Conservation (phyloP, 1,284 basidiomycete genomes). For the Ceratobasidium sp. region DNA sequence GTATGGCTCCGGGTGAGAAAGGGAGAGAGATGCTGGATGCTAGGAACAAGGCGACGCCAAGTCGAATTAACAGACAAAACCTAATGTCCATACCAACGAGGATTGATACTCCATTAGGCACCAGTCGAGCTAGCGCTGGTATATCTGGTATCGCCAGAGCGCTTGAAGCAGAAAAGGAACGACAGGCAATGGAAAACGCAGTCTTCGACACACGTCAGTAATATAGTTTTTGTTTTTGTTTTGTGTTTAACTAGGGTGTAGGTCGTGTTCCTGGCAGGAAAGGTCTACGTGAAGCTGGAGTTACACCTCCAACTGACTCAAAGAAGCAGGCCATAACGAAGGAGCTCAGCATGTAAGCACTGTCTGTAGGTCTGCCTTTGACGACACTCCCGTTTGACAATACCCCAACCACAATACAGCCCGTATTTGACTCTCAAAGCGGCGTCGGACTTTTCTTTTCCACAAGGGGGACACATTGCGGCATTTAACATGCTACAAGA, state of each 20-base stretch:
- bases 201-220: conserved; percentile 30
- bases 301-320: not conserved
- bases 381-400: too few species aligned
- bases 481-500: conserved; percentile 62
- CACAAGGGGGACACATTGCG: conserved; percentile 57
- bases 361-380: not conserved
- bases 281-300: conserved; percentile 22
- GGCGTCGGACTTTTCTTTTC: conserved; percentile 38
- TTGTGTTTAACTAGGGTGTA: not conserved
- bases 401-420: conserved; percentile 38
- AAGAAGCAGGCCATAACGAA: not conserved
- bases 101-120: conserved; percentile 38
- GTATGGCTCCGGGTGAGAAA: conserved; percentile 62
- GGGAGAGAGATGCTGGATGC: conserved; percentile 46
- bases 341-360: conserved; percentile 8
- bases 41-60: conserved; percentile 45
- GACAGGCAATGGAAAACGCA: conserved; percentile 13
- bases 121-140: conserved; percentile 48
- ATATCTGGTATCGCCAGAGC: conserved; percentile 21
- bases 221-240: not conserved
- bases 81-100: conserved; percentile 40
- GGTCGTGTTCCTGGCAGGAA: conserved; percentile 6
- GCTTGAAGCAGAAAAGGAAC: conserved; percentile 14
- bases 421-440: conserved; percentile 36
- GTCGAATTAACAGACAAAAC: conserved; percentile 44